Base-by-base conservation (phyloP, 257 asterid species). In the Solanum etuberosum region DNA sequence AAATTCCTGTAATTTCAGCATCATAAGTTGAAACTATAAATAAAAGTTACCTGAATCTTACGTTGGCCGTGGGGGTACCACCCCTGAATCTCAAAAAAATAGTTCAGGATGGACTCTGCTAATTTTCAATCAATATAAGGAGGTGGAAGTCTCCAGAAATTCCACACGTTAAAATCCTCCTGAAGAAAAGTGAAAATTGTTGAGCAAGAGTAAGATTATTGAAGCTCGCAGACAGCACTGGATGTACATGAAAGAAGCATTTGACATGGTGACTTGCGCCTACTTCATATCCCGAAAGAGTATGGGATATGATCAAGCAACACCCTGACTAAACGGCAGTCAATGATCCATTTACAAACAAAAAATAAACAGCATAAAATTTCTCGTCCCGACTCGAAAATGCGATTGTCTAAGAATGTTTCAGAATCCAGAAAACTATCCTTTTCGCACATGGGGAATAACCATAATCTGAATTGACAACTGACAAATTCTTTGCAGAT, bases 151-250 rank as follows among this genome's bases (percentile, higher is more conserved):
- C 92, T 93, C 98, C 98, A 94, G 93, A 76, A 94, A 88, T 93
- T 94, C 98, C 96, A 93, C 54, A 92, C 81, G 90, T 94, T 94
- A 83, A 84, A 94, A 88, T 92, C 96, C 89, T 94, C 98, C 98
- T 94, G 94, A 83, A 87, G 91, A 61, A 68, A 57, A 84, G 76
- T 16, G 83, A 86, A 38, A 72, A 57, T 46, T 72, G 57, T 51
- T 51, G 71, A 25, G 13, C 43, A 48, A 81, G 85, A 81, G 85
- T 48, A 48, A 81, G 43, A 51, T 81, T 81, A 27, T 29, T 76
- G 59, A 76, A 40, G 42, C 67, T 80, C 46, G 3, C 20, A 9
- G 67, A 43, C 18, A 29, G 12, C 38, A 27, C 18, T 15, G 38
- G 83, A 40, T 76, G 84, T 40, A 42, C 32, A 77, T 7, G 59